Evolutionary conservation across 2,329 filamentous ascomycete genomes (phyloP), one percentile per base, ranked within the genome.

Genomic region (Trichophyton mentagrophytes): DNA sequence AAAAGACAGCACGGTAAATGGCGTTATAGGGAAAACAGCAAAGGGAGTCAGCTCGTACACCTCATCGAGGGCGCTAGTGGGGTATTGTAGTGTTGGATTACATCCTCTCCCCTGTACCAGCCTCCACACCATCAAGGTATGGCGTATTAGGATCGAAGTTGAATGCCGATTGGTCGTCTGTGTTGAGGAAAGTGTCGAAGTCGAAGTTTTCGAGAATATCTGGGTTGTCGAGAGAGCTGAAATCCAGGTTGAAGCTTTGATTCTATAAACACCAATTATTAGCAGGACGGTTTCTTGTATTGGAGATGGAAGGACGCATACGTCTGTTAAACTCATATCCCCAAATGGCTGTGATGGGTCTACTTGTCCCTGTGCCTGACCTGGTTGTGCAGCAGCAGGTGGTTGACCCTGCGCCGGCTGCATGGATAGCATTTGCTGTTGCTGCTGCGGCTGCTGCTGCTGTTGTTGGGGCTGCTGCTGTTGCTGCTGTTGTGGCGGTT

Each of bases 181-280:
- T 82, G 67, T 85, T 83, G 59, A 86, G 74, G 74, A 86, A 86
- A 15, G 80, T 82, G 68, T 86, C 84, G 69, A 86, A 86, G 70
- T 86, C 83, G 69, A 86, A 86, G 66, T 76, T 78, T 67, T 79
- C 77, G 51, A 79, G 68, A 36, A 79, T 72, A 66, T 79, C 76
- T 40, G 71, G 70, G 61, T 74, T 76, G 61, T 78, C 76, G 62
- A 79, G 67, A 58, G 73, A 67, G 65, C 71, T 73, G 67, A 78
- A 78, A 65, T 76, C 72, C 60, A 77, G 71, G 56, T 70, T 74
- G 67, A 74, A 76, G 59, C 67, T 65, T 60, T 66, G 65, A 42
- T 67, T 40, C 72, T 75, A 61, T n/a, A 20, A 7, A 36, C 33
- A 8, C 59, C 7, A 38, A n/a, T 40, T 30, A 22, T 60, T 40